Conservation (phyloP, 495 filamentous ascomycete species). For the Xylaria cubensis region DNA sequence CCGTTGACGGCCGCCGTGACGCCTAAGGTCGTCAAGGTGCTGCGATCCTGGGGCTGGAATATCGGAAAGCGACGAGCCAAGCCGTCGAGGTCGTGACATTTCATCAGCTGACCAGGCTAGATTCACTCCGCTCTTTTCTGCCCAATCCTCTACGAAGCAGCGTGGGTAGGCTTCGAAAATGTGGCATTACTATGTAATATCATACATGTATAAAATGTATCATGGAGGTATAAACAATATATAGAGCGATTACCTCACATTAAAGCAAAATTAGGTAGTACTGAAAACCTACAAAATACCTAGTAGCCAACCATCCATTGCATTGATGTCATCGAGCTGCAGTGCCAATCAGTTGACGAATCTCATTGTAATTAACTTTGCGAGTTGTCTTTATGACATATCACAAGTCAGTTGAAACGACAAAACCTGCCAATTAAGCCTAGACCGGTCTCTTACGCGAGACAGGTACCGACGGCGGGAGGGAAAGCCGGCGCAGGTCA, state of each 20-base stretch:
- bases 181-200: conserved; percentile 13
- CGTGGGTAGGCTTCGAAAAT: neutral
- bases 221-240: conserved; percentile 17
- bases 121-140: conserved; percentile 8
- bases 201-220: conserved; percentile 16
- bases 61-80: conserved; percentile 58
- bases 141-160: neutral
- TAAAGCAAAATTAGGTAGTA: neutral
- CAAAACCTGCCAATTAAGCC: neutral
- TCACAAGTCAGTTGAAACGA: neutral
- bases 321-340: neutral
- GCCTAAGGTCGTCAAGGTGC: conserved; percentile 86
- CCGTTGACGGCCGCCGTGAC: conserved; percentile 88
- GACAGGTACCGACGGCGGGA: neutral
- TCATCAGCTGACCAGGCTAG: neutral
- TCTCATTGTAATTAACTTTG: neutral
- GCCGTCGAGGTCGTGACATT: neutral
- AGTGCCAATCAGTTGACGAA: neutral
- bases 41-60: conserved; percentile 81
- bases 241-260: conserved; percentile 18
- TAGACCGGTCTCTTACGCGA: neutral
- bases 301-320: neutral
- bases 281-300: neutral
- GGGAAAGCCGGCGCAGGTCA: neutral
- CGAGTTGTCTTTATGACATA: neutral